Evolutionary conservation across 352 stramenopile species (phyloP).

Genomic region (Globisporangium nunn): DNA sequence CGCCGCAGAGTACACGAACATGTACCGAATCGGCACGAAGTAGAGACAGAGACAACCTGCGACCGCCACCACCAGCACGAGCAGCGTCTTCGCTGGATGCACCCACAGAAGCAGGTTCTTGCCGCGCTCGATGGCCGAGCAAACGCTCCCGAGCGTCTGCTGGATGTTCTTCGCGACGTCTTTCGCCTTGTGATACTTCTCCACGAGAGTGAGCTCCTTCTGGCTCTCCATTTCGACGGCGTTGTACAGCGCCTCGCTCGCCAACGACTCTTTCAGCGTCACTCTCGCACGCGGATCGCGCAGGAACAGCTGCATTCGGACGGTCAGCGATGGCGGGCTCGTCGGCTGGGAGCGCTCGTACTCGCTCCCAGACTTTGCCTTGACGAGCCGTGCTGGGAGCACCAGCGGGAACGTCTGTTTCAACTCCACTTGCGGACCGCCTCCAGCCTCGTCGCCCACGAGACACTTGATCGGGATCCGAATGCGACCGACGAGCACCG

Average conservation of each 20-base stretch:
- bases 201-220: slow-evolving; percentile 26
- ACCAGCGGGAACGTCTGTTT: slow-evolving; percentile 16
- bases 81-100: slow-evolving; percentile 27
- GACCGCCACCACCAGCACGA: slow-evolving; percentile 12
- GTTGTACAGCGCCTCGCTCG: slow-evolving; percentile 28
- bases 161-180: slow-evolving; percentile 34
- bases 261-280: slow-evolving; percentile 21
- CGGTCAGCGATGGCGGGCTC: slow-evolving; percentile 13
- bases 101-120: slow-evolving; percentile 37
- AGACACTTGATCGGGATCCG: slow-evolving; percentile 21
- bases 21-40: slow-evolving; percentile 19
- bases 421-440: slow-evolving; percentile 20
- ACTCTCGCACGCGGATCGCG: slow-evolving; percentile 16
- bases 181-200: slow-evolving; percentile 37
- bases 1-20: slow-evolving; percentile 19
- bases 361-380: too few relatives aligned
- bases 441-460: slow-evolving; percentile 13
- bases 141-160: slow-evolving; percentile 22
- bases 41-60: slow-evolving; percentile 13
- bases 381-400: slow-evolving; percentile 1
- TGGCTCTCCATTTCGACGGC: slow-evolving; percentile 28
- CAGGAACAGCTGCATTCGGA: slow-evolving; percentile 24
- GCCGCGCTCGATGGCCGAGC: slow-evolving; percentile 19
- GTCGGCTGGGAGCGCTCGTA: not conserved
- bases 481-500: slow-evolving; percentile 17